Conservation (phyloP, 192 early-diverging fungal species). For the Piromyces finnis region DNA sequence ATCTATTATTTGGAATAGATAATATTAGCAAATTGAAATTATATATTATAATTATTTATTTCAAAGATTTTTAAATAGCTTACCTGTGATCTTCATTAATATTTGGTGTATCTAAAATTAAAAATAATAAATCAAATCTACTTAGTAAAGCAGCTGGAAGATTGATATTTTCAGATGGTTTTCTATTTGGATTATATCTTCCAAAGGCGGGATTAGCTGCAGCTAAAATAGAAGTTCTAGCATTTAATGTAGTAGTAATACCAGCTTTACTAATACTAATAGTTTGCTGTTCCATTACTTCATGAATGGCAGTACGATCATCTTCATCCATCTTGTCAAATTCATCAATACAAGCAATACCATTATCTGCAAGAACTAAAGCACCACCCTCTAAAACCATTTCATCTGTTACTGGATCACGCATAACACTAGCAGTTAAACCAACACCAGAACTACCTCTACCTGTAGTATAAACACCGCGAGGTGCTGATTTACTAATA, state of each 20-base stretch:
- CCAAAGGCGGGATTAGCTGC: conserved; percentile 95
- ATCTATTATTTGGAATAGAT: too few relatives aligned
- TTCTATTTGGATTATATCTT: conserved; percentile 65
- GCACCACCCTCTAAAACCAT: conserved; percentile 96
- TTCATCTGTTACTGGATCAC: conserved; percentile 84
- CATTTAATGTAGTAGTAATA: conserved; percentile 93
- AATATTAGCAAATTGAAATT: too few relatives aligned
- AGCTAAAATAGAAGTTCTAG: conserved; percentile 83
- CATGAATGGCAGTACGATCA: conserved; percentile 93
- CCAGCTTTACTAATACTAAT: conserved; percentile 96
- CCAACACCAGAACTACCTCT: conserved; percentile 89
- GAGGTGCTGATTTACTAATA: conserved; percentile 81
- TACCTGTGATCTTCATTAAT: conserved; percentile 49
- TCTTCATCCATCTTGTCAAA: conserved; percentile 99
- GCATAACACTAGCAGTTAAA: conserved; percentile 83
- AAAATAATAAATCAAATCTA: conserved; percentile 82
- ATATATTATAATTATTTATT: too few relatives aligned
- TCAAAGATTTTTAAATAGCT: too few relatives aligned
- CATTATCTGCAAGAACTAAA: conserved; percentile 91
- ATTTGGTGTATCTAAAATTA: conserved; percentile 74
- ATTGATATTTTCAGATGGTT: conserved; percentile 90
- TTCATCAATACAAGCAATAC: conserved; percentile 97
- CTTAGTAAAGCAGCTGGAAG: conserved; percentile 83
- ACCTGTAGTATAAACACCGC: conserved; percentile 93
- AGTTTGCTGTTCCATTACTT: conserved; percentile 99